Base-by-base conservation (phyloP, 2,329 filamentous ascomycete species). In the Colletotrichum simmondsii region DNA sequence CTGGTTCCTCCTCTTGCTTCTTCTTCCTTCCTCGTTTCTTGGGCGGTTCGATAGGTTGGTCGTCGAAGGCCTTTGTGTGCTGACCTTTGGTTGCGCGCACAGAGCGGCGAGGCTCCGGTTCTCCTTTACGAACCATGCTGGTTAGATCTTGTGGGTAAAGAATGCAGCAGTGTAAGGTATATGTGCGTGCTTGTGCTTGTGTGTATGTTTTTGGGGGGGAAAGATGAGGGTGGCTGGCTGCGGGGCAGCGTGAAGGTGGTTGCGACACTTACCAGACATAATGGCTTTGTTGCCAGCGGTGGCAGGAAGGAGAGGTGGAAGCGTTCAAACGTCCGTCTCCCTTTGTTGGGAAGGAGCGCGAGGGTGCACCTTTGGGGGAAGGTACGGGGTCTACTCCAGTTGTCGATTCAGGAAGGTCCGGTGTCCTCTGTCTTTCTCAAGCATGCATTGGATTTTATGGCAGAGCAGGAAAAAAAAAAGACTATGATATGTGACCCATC, bases 71-170 rank as follows among this genome's bases (percentile, higher is more conserved):
- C 83, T 98, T 98, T 30, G 92, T 93, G 83, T 98, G 95, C 79
- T 98, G 95, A 81, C 97, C 97, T 81, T 99, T 99, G 75, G 97
- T 99, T 78, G 96, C 95, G 79, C 97, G 93, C 76, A 97, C 95
- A 56, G 97, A 99, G 81, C 97, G 94, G 82, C 97, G 93, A 72
- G 95, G 94, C 89, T 98, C 96, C 71, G 85, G 82, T 83, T 91
- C 88, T 81, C 82, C 82, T 83, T 77, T 16, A 28, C 71, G 71
- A 46, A 28, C 30, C 63, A 73, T 73, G 16, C 32, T 60, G 63
- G 61, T 73, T 24, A 64, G 62, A 59, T 56, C 6, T 46, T 52
- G 56, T 32, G 12, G 58, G 8, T 46, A 12, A 42, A n/a, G 16
- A 16, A 60, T n/a, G 16, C 37, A 26, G 32, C 30, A 16, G 19